These are phyloP conservation scores for Xylaria sp. DNA, from an alignment of 2,329 filamentous ascomycete genomes.

Conservation along the genomic window DNA sequence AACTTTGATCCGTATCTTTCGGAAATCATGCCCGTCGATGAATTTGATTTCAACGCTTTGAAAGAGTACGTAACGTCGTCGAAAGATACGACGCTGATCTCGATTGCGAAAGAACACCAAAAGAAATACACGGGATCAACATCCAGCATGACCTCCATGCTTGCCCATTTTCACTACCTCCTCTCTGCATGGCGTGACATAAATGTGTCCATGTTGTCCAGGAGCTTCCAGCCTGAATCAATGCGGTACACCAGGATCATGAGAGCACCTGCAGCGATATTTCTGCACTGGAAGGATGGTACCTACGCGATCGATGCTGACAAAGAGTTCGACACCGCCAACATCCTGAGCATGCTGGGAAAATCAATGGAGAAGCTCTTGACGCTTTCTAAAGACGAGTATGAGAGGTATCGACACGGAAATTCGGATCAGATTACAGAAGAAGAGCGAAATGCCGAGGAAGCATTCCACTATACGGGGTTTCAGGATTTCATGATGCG, in stretches of 20 bases:
- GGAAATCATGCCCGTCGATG: constrained; percentile 88
- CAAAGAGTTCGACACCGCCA: constrained; percentile 87
- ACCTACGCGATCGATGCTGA: constrained; percentile 95
- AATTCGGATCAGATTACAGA: constrained; percentile 75
- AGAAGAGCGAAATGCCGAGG: constrained; percentile 75
- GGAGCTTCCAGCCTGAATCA: constrained; percentile 70
- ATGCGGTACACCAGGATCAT: constrained; percentile 76
- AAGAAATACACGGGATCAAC: constrained; percentile 94
- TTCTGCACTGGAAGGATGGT: constrained; percentile 83
- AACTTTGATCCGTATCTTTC: constrained; percentile 97
- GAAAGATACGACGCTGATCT: constrained; percentile 76
- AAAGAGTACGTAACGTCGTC: constrained; percentile 93
- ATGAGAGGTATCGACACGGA: constrained; percentile 81
- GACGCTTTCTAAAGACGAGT: constrained; percentile 83
- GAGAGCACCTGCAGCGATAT: constrained; percentile 79
- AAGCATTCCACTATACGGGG: constrained; percentile 88
- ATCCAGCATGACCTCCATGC: constrained; percentile 90
- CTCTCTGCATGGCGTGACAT: constrained; percentile 84
- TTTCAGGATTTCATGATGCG: constrained; percentile 91
- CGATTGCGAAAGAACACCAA: constrained; percentile 70
- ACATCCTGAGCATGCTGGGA: constrained; percentile 88
- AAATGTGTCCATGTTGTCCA: constrained; percentile 73
- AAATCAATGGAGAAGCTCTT: constrained; percentile 97
- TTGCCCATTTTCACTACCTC: constrained; percentile 93
- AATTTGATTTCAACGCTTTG: constrained; percentile 91